Conservation (phyloP, 148 eudicot species). For the Selenicereus undatus region DNA sequence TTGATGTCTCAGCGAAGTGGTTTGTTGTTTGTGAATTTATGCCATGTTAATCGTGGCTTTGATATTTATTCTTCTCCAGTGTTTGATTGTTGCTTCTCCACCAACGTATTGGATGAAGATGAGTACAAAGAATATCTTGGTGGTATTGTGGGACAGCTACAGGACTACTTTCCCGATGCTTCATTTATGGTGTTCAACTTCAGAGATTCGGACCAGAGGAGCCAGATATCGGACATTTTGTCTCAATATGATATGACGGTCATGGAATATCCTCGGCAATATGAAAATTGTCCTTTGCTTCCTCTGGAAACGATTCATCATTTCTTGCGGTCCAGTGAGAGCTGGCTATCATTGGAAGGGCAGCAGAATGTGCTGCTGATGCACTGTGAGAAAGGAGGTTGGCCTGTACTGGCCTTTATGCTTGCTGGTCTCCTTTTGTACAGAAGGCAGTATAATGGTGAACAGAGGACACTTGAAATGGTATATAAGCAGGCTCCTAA, state of each 20-base stretch:
- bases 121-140: slow-evolving; percentile 61
- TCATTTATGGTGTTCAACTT: slow-evolving; percentile 86
- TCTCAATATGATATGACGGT: slow-evolving; percentile 80
- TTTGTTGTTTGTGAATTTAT: background rate
- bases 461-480: slow-evolving; percentile 77
- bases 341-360: slow-evolving; percentile 66
- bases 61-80: slow-evolving; percentile 32
- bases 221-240: slow-evolving; percentile 65
- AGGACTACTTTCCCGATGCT: slow-evolving; percentile 62
- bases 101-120: slow-evolving; percentile 57
- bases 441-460: slow-evolving; percentile 61
- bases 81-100: slow-evolving; percentile 82
- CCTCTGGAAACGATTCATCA: slow-evolving; percentile 77
- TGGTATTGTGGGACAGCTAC: slow-evolving; percentile 65
- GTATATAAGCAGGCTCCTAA: slow-evolving; percentile 72
- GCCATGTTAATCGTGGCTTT: background rate
- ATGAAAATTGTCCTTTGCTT: slow-evolving; percentile 65
- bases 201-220: slow-evolving; percentile 65
- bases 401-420: slow-evolving; percentile 89
- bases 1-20: background rate
- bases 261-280: slow-evolving; percentile 75
- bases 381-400: slow-evolving; percentile 84
- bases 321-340: slow-evolving; percentile 70
- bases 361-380: slow-evolving; percentile 74
- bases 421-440: slow-evolving; percentile 77